Evolutionary conservation across 257 asterid species (phyloP).

Genomic region (Capsicum baccatum): DNA sequence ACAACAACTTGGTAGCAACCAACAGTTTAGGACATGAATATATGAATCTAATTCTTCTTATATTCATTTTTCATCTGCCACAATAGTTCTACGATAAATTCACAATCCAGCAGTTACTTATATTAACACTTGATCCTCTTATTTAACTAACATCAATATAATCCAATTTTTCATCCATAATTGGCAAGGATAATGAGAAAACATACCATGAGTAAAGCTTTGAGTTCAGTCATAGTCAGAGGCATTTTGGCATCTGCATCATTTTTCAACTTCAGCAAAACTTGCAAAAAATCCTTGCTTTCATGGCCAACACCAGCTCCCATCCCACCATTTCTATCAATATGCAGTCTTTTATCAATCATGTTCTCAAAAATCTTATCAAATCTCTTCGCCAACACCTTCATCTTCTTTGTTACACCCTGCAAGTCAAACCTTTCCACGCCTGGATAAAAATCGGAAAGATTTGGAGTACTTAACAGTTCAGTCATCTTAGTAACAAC

Average conservation of each 20-base stretch:
- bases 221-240: conserved; percentile 63
- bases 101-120: background rate
- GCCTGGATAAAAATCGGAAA: conserved; percentile 72
- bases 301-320: conserved; percentile 27
- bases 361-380: conserved; percentile 62
- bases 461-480: conserved; percentile 58
- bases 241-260: conserved; percentile 55
- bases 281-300: conserved; percentile 66
- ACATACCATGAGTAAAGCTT: conserved; percentile 77
- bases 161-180: background rate
- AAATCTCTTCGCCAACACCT: conserved; percentile 45
- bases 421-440: conserved; percentile 71
- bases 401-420: conserved; percentile 64
- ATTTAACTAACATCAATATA: background rate
- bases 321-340: background rate
- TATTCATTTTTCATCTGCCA: background rate
- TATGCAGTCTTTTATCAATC: conserved; percentile 51
- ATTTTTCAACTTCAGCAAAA: conserved; percentile 57
- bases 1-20: background rate
- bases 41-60: background rate
- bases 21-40: background rate
- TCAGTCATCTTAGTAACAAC: conserved; percentile 58
- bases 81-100: background rate
- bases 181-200: background rate
- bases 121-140: background rate